These are phyloP conservation scores for Schizophyllum commune DNA, from an alignment of 1,284 basidiomycete species.

Conservation along the genomic window DNA sequence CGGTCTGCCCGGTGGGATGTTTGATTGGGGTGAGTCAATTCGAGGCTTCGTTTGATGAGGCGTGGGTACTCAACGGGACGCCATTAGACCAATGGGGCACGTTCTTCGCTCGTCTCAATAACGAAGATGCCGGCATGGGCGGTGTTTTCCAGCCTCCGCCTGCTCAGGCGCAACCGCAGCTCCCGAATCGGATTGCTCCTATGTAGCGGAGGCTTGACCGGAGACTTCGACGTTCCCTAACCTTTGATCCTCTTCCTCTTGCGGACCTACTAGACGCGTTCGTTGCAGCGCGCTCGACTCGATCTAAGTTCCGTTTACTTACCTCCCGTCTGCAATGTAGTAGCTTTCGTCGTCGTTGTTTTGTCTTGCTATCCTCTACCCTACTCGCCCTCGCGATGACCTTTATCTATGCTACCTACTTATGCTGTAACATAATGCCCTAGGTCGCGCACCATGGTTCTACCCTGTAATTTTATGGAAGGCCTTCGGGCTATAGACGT, in stretches of 20 bases:
- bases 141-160: constrained; percentile 4
- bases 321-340: background rate
- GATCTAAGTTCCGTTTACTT: background rate
- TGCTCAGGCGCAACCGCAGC: background rate
- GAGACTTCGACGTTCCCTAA: background rate
- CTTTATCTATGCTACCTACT: background rate
- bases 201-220: background rate
- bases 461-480: background rate
- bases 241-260: background rate
- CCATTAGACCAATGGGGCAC: constrained; percentile 66
- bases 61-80: background rate
- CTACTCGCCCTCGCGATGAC: background rate
- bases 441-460: background rate
- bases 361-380: background rate
- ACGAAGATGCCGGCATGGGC: constrained; percentile 10
- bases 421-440: background rate
- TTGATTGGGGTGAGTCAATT: constrained; percentile 69
- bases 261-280: background rate
- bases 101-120: constrained; percentile 48
- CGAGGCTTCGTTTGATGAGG: constrained; percentile 5
- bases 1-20: constrained; percentile 77
- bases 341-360: background rate
- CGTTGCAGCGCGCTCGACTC: background rate
- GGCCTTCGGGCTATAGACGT: background rate
- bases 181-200: background rate